These are phyloP conservation scores for Vinca minor DNA, from an alignment of 257 asterid genomes.

Conservation along the genomic window DNA sequence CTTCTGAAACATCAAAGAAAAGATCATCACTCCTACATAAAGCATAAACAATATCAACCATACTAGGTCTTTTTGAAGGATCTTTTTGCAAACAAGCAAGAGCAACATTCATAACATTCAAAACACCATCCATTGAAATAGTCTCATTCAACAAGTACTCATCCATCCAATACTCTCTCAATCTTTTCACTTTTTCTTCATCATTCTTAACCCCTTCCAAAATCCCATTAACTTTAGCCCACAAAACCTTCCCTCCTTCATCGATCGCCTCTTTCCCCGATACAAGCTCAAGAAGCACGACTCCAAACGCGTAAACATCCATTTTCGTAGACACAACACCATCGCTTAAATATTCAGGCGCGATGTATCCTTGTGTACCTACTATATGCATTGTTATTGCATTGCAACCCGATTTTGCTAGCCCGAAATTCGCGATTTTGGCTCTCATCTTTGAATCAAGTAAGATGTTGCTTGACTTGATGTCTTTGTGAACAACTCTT, in stretches of 20 bases:
- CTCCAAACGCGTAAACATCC: slow-evolving; percentile 87
- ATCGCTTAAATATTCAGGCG: slow-evolving; percentile 71
- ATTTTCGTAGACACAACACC: slow-evolving; percentile 78
- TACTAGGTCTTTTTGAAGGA: slow-evolving; percentile 74
- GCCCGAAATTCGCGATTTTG: slow-evolving; percentile 85
- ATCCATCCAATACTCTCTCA: slow-evolving; percentile 64
- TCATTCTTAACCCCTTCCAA: slow-evolving; percentile 51
- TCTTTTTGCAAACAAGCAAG: slow-evolving; percentile 64
- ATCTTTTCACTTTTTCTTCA: slow-evolving; percentile 34
- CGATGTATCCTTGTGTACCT: slow-evolving; percentile 87
- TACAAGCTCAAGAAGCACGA: slow-evolving; percentile 76
- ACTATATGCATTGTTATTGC: slow-evolving; percentile 97
- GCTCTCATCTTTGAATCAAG: slow-evolving; percentile 84
- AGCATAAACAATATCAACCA: slow-evolving; percentile 92
- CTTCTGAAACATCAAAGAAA: slow-evolving; percentile 62
- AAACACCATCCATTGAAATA: slow-evolving; percentile 45
- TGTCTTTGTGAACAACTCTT: slow-evolving; percentile 84
- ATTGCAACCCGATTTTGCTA: slow-evolving; percentile 84
- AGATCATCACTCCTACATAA: slow-evolving; percentile 76
- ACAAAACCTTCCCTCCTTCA: slow-evolving; percentile 50
- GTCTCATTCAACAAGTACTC: slow-evolving; percentile 34
- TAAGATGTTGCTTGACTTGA: slow-evolving; percentile 86
- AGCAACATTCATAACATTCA: slow-evolving; percentile 53
- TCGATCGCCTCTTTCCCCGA: slow-evolving; percentile 65
- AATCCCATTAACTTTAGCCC: slow-evolving; percentile 35